Conservation (phyloP, 495 filamentous ascomycete genomes). For the Neurospora sp. region DNA sequence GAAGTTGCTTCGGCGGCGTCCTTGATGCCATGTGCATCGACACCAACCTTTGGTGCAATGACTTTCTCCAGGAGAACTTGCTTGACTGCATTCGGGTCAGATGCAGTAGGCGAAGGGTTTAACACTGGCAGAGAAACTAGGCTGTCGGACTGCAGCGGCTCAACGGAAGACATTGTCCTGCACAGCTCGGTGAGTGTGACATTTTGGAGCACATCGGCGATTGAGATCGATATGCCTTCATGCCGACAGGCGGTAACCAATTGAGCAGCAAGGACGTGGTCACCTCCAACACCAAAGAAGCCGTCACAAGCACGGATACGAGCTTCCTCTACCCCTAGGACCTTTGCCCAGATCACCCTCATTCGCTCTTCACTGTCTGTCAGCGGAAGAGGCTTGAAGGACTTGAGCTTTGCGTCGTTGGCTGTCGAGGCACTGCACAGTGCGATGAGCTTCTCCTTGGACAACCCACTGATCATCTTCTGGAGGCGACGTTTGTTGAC, state of each 20-base stretch:
- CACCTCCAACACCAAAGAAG: constrained; percentile 37
- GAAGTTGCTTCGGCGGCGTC: constrained; percentile 35
- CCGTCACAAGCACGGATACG: constrained; percentile 30
- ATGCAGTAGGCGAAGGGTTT: constrained; percentile 3
- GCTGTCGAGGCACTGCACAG: constrained; percentile 24
- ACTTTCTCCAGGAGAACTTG: constrained; percentile 21
- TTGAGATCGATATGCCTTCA: constrained; percentile 24
- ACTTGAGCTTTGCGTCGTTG: constrained; percentile 21
- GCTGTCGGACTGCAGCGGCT: constrained; percentile 7
- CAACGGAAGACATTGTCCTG: constrained; percentile 16
- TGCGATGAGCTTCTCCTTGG: constrained; percentile 28
- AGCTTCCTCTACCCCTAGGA: constrained; percentile 27
- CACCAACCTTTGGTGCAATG: constrained; percentile 27
- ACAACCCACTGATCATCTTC: constrained; percentile 27
- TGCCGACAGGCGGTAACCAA: constrained; percentile 31
- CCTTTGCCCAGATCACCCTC: constrained; percentile 33
- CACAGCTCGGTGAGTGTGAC: constrained; percentile 31
- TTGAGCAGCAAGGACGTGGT: constrained; percentile 30
- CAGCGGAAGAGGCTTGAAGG: constrained; percentile 32
- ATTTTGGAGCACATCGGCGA: constrained; percentile 29
- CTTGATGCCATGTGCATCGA: constrained; percentile 25
- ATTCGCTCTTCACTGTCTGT: constrained; percentile 34
- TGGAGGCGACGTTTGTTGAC: constrained; percentile 32
- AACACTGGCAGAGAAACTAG: background rate
- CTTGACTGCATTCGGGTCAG: constrained; percentile 12